These are phyloP conservation scores for Drechslera avenae DNA, from an alignment of 2,329 filamentous ascomycete species.

Conservation along the genomic window DNA sequence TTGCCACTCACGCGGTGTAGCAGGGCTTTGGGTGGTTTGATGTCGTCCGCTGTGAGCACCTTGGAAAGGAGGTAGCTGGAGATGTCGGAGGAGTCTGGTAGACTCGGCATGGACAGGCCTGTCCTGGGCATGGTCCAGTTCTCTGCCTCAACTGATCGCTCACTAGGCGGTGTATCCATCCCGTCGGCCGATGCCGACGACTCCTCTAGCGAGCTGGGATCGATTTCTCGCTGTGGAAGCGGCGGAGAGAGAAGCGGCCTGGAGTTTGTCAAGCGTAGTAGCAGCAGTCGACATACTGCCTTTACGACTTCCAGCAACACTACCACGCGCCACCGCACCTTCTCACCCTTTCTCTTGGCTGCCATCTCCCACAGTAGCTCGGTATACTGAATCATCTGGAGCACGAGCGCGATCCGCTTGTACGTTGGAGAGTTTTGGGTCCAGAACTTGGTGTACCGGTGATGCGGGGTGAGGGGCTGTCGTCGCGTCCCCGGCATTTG, in stretches of 20 bases:
- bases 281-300: slow-evolving; percentile 78
- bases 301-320: slow-evolving; percentile 85
- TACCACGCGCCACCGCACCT: slow-evolving; percentile 82
- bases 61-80: slow-evolving; percentile 85
- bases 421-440: slow-evolving; percentile 70
- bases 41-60: slow-evolving; percentile 92
- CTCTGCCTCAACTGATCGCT: slow-evolving; percentile 51
- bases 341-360: slow-evolving; percentile 83
- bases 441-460: slow-evolving; percentile 69
- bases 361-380: slow-evolving; percentile 98
- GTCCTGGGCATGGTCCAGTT: slow-evolving; percentile 94
- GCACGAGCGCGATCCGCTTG: slow-evolving; percentile 75
- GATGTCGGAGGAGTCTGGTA: slow-evolving; percentile 82
- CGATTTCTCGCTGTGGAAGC: slow-evolving; percentile 81
- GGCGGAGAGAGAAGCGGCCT: slow-evolving; percentile 82
- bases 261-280: slow-evolving; percentile 81
- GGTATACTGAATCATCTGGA: slow-evolving; percentile 93
- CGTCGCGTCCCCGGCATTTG: slow-evolving; percentile 60
- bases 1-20: slow-evolving; percentile 76
- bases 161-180: slow-evolving; percentile 54
- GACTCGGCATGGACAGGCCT: slow-evolving; percentile 78
- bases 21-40: slow-evolving; percentile 86
- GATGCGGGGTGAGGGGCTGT: slow-evolving; percentile 62
- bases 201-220: slow-evolving; percentile 66
- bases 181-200: slow-evolving; percentile 52